A percentile compares a stretch with the other conserved stretches of the same genome.
Conservation (phyloP, 106 monocot species). For the Dendrobium officinale region DNA sequence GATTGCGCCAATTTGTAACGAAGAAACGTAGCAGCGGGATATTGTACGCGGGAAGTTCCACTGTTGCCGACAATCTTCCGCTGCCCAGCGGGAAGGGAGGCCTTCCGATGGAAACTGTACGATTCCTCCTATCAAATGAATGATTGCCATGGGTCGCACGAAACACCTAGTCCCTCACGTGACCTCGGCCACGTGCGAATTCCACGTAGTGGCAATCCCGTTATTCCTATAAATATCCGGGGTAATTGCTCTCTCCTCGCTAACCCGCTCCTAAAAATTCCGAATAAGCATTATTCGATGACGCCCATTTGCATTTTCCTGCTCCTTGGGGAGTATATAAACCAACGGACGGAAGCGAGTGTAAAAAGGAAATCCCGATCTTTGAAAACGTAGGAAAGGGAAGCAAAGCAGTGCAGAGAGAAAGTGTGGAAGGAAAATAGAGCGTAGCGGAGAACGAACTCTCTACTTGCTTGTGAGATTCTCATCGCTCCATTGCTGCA, state of each 20-base stretch:
- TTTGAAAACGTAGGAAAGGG: slow-evolving; percentile 8
- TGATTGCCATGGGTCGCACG: not conserved
- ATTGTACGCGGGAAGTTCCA: not conserved
- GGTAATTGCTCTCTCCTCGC: not conserved
- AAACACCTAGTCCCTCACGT: not conserved
- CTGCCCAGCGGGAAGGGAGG: not conserved
- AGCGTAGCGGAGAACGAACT: not conserved
- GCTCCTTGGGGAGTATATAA: slow-evolving; percentile 6
- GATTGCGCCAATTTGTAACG: too few species aligned
- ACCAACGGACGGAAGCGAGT: slow-evolving; percentile 5
- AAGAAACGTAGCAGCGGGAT: not conserved
- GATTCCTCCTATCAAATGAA: not conserved
- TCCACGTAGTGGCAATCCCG: not conserved
- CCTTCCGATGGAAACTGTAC: not conserved
- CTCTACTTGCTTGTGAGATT: not conserved
- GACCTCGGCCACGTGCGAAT: not conserved
- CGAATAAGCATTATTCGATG: not conserved
- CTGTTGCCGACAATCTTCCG: slow-evolving; percentile 4
- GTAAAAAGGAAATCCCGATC: not conserved
- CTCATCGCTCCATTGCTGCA: slow-evolving; percentile 1
- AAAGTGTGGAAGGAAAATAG: not conserved
- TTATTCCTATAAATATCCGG: not conserved
- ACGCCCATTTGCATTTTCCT: slow-evolving; percentile 1
- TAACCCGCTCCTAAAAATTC: not conserved
- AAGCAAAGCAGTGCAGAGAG: not conserved